Evolutionary conservation across 805 yeast genomes (phyloP).

Genomic region (Blastobotrys chiropterorum): DNA sequence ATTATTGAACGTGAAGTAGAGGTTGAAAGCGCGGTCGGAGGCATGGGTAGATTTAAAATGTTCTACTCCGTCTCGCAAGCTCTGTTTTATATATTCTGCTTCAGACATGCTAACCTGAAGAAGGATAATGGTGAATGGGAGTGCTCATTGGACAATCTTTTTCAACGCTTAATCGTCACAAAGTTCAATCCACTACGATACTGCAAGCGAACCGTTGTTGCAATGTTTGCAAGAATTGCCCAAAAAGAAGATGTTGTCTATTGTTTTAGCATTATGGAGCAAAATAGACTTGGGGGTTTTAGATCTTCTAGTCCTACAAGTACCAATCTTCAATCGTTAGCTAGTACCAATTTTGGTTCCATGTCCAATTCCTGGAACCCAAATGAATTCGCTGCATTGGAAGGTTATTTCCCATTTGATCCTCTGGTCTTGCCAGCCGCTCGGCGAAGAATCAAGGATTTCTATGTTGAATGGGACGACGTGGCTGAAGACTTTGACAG

Average conservation of each 20-base stretch:
- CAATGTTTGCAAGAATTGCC: constrained; percentile 88
- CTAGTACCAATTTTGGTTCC: constrained; percentile 36
- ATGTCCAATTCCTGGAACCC: constrained; percentile 37
- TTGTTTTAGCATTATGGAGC: constrained; percentile 89
- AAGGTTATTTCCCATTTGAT: constrained; percentile 95
- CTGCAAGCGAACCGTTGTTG: constrained; percentile 89
- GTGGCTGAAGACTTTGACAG: constrained; percentile 47
- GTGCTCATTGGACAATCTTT: constrained; percentile 73
- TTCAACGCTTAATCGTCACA: constrained; percentile 77
- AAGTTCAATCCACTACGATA: constrained; percentile 90
- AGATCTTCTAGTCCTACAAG: constrained; percentile 6
- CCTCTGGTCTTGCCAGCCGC: constrained; percentile 70
- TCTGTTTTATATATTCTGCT: constrained; percentile 83
- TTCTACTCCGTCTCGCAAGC: constrained; percentile 91
- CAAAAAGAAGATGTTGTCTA: constrained; percentile 86
- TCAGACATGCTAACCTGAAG: constrained; percentile 61
- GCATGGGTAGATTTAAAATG: constrained; percentile 87
- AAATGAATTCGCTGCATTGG: constrained; percentile 81
- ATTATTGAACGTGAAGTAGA: constrained; percentile 82
- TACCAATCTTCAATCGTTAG: constrained; percentile 5
- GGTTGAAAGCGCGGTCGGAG: constrained; percentile 53
- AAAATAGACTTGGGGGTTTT: constrained; percentile 61
- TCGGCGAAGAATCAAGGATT: constrained; percentile 45
- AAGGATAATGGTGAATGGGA: constrained; percentile 51
- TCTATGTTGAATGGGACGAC: constrained; percentile 79